Conservation (phyloP, 2,329 filamentous ascomycete genomes). For the Rutstroemia sp. region DNA sequence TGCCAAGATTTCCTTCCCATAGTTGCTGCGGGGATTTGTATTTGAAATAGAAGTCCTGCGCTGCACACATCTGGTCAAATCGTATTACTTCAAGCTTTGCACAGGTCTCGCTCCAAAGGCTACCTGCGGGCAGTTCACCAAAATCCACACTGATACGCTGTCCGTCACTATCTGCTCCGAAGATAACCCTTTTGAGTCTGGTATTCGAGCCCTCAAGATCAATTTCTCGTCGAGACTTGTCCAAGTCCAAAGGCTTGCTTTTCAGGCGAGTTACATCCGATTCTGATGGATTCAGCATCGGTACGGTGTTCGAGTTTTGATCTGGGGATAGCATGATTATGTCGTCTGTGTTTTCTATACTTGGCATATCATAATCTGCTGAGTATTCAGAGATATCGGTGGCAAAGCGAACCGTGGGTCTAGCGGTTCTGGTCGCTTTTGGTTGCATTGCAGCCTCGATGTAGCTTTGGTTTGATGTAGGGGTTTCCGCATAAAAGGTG, state of each 20-base stretch:
- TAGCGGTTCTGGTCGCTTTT: too few species aligned
- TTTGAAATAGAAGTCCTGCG: constrained; percentile 20
- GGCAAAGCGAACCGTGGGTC: too few species aligned
- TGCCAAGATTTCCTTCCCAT: constrained; percentile 14
- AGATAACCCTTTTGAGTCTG: background rate
- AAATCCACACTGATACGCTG: background rate
- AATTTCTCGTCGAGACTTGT: too few species aligned
- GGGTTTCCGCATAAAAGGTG: too few species aligned
- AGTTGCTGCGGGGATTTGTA: constrained; percentile 3
- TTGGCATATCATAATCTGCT: too few species aligned
- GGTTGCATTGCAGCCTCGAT: too few species aligned
- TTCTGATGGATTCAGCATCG: too few species aligned
- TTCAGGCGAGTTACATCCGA: background rate
- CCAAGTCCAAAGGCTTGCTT: background rate
- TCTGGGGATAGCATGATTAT: too few species aligned
- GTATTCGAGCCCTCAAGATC: background rate
- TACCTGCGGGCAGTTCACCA: background rate
- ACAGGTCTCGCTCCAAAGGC: background rate
- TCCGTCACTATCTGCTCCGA: background rate
- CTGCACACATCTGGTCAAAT: constrained; percentile 21
- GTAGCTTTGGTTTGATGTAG: too few species aligned
- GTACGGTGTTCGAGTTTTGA: too few species aligned
- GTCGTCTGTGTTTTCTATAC: too few species aligned
- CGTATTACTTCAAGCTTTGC: background rate
- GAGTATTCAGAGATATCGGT: too few species aligned